Evolutionary conservation across 768 basidiomycete species (phyloP).

Genomic region (Lepiota brunneoincarnata): DNA sequence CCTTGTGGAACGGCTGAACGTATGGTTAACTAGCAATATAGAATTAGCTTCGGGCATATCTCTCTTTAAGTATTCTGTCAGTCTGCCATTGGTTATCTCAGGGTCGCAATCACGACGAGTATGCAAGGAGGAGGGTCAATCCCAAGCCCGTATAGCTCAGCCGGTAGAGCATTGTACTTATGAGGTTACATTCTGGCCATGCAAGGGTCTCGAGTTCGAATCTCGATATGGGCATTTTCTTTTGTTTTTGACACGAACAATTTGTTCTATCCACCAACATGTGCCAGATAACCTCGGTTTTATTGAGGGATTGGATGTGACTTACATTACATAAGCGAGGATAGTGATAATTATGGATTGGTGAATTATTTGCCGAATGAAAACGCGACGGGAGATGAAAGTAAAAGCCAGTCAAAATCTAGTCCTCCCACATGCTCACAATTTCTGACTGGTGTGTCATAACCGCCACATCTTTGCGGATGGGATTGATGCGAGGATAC

Average conservation of each 20-base stretch:
- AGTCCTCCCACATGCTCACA: constrained; percentile 55
- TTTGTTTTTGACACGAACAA: constrained; percentile 2
- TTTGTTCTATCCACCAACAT: no score
- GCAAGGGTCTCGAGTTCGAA: constrained; percentile 59
- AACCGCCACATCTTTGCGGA: constrained; percentile 74
- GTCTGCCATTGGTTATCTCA: no score
- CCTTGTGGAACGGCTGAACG: no score
- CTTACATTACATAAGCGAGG: no score
- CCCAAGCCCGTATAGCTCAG: constrained; percentile 52
- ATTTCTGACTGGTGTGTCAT: constrained; percentile 87
- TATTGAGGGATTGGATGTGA: no score
- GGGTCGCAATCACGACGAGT: not conserved
- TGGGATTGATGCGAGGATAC: constrained; percentile 73
- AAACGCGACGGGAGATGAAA: not conserved
- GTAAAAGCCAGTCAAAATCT: not conserved
- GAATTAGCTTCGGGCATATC: no score
- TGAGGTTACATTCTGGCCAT: constrained; percentile 43
- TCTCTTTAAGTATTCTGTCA: no score
- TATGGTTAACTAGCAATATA: no score
- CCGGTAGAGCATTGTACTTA: constrained; percentile 61
- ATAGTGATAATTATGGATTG: no score
- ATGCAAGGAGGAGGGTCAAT: not conserved
- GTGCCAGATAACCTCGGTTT: no score
- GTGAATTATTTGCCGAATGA: not conserved
- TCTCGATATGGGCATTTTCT: constrained; percentile 49